Evolutionary conservation across 441 rosid genomes (phyloP), one percentile per base, ranked within the genome.

Genomic region (Macaranga tanarius): DNA sequence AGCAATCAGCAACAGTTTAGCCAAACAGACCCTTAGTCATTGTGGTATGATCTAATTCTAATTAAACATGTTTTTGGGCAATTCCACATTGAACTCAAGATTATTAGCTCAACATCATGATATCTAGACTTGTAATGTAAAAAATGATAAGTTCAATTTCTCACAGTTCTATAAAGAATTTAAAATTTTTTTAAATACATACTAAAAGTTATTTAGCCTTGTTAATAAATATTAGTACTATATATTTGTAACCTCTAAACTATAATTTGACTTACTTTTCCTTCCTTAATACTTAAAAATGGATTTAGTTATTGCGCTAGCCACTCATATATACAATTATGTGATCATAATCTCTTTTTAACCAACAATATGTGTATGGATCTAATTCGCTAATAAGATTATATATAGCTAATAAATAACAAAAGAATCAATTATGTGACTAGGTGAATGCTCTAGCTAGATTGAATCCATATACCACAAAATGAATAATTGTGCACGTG

Each of bases 401-500:
- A 52, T 25, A 44, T 40, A 64, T 22, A 20, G 26, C 2, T 15
- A 19, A 2, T 25, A 47, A 9, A 17, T 10, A 9, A 7, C 4
- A 10, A 13, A 1, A 15, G 7, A 8, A 34, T 4, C 1, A n/a
- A 38, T 13, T 13, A 34, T 11, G 23, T 19, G 12, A 11, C 16
- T n/a, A 10, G 54, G 51, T 62, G 51, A 67, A 67, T 16, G 44
- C 23, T 51, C 19, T n/a, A 20, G 71, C 19, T n/a, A 20, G 71
- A 26, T 50, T 23, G 19, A 63, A 10, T 63, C 67, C 67, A 25
- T 20, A 22, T 7, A 34, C 12, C 58, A 61, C 69, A 55, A 56
- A 56, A 34, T 72, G 67, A 70, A 48, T 66, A 52, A 77, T 80
- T 72, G 66, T 47, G 75, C 72, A 77, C 79, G 73, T 71, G 77